Conservation (phyloP, 139 green algal species). For the Asterochloris sp. region DNA sequence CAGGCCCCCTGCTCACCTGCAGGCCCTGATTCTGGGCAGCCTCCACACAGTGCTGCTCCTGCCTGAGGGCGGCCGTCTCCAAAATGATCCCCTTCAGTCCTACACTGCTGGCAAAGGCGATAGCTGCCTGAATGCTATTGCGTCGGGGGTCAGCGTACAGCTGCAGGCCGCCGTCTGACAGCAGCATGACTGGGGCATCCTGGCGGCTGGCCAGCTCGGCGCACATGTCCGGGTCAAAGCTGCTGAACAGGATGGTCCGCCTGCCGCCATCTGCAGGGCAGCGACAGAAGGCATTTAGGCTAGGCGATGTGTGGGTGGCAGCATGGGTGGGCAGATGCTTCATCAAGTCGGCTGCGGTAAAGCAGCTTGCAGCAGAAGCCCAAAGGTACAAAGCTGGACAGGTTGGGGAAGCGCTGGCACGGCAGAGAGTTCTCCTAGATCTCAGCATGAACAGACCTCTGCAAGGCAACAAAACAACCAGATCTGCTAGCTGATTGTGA, state of each 20-base stretch:
- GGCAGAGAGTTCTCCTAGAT: no score
- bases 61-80: conserved; percentile 39
- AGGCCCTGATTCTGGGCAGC: conserved; percentile 39
- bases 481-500: no score
- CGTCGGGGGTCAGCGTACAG: conserved; percentile 63
- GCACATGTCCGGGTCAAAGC: conserved; percentile 86
- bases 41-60: conserved; percentile 26
- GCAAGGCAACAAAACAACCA: no score
- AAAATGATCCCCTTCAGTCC: conserved; percentile 69
- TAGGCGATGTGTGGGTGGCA: no score
- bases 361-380: no score
- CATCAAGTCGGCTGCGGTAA: no score
- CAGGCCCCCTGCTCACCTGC: no score
- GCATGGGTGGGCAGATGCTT: no score
- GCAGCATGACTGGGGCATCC: conserved; percentile 67
- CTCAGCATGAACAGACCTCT: no score
- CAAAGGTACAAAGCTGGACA: no score
- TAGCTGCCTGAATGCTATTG: conserved; percentile 58
- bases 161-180: conserved; percentile 59
- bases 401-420: no score
- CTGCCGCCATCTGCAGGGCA: not conserved
- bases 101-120: conserved; percentile 48
- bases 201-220: conserved; percentile 37
- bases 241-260: conserved; percentile 65
- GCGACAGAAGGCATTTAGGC: no score